Evolutionary conservation across 768 basidiomycete species (phyloP).

Genomic region (Coprinellus micaceus): DNA sequence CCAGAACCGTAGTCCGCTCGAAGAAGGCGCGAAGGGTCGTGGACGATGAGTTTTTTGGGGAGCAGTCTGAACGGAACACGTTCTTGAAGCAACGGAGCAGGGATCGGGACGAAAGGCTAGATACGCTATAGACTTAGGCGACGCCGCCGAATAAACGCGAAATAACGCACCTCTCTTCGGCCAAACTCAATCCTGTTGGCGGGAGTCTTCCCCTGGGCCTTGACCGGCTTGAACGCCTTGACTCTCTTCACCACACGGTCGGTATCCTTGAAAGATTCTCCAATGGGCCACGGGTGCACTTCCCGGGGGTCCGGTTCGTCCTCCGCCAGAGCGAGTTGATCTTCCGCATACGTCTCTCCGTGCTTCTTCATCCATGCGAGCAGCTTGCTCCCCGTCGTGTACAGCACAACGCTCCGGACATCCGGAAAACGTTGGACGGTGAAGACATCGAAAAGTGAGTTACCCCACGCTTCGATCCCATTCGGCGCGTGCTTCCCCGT

Average conservation of each 20-base stretch:
- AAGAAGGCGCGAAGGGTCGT: constrained; percentile 40
- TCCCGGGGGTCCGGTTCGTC: constrained; percentile 31
- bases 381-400: constrained; percentile 35
- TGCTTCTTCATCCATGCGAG: constrained; percentile 31
- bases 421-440: constrained; percentile 22
- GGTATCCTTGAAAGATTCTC: neutral
- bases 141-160: no score
- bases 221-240: no score
- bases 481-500: constrained; percentile 11
- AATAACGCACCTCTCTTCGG: neutral
- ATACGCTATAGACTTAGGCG: no score
- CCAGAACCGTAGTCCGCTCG: constrained; percentile 8
- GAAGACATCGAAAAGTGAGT: constrained; percentile 41
- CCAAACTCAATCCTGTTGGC: neutral
- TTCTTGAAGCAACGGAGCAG: constrained; percentile 24
- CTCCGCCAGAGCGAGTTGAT: constrained; percentile 32
- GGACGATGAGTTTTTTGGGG: constrained; percentile 39
- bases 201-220: neutral
- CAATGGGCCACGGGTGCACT: constrained; percentile 21
- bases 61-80: constrained; percentile 31
- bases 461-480: constrained; percentile 37
- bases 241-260: no score
- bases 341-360: constrained; percentile 31
- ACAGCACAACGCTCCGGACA: constrained; percentile 11
- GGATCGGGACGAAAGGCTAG: neutral